Conservation (phyloP, 192 early-diverging fungal genomes). For the Coemansia sp. region DNA sequence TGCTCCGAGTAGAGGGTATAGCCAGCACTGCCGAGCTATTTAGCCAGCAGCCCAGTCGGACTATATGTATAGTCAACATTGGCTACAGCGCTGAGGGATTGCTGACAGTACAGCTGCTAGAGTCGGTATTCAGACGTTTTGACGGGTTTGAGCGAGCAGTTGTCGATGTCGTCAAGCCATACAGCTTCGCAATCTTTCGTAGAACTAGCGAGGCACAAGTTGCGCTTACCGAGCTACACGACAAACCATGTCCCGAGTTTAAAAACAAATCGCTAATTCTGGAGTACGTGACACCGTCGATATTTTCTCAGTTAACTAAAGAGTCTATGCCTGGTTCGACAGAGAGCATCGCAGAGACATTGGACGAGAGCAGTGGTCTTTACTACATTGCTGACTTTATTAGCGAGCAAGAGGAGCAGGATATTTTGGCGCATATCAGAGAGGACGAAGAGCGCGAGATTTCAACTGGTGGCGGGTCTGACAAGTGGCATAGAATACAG, state of each 20-base stretch:
- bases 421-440: conserved; percentile 25
- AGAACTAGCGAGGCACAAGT: conserved; percentile 23
- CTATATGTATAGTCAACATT: conserved; percentile 37
- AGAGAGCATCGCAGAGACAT: not conserved
- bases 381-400: conserved; percentile 48
- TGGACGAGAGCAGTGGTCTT: conserved; percentile 29
- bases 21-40: conserved; percentile 7
- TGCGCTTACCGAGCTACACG: conserved; percentile 28
- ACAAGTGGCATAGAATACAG: conserved; percentile 50
- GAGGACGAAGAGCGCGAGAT: conserved; percentile 18
- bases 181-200: conserved; percentile 47
- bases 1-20: conserved; percentile 14
- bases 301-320: conserved; percentile 13
- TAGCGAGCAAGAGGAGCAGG: conserved; percentile 36
- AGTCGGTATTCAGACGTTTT: conserved; percentile 23
- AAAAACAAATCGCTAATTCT: conserved; percentile 41
- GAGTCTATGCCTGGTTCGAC: not conserved
- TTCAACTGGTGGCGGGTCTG: not conserved
- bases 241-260: conserved; percentile 19
- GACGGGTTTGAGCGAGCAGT: conserved; percentile 42
- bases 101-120: conserved; percentile 32
- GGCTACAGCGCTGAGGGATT: conserved; percentile 37
- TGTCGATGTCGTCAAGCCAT: conserved; percentile 49
- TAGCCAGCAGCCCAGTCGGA: conserved; percentile 15
- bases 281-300: conserved; percentile 32